Evolutionary conservation across 495 filamentous ascomycete species (phyloP), one percentile per base, ranked within the genome.

Genomic region (Physcia stellaris): DNA sequence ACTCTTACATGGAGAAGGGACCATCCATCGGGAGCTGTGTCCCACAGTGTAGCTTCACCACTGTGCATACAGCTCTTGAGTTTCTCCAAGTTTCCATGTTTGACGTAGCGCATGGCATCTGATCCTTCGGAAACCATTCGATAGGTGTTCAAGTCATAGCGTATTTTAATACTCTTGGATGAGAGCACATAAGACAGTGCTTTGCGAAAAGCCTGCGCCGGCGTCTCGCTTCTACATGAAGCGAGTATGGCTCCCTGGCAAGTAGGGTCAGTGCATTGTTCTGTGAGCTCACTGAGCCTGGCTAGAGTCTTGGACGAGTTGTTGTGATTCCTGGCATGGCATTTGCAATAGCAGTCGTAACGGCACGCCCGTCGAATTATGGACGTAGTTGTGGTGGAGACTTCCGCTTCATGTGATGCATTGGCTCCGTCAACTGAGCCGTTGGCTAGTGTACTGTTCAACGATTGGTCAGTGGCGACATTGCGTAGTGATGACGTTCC

Each of bases 1-100:
- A 18, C 7, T 24, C 40, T 42, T 18, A 42, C 40, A 35, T 45
- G 42, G 18, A 45, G 42, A 33, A 45, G 42, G 22, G 42, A 45
- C 42, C 42, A 45, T 18, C 42, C 42, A 45, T 45, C 42, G 15
- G 42, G 36, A 17, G 42, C 30, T 13, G 42, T 45, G 9, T 45
- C 42, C 27, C 30, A 40, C 12, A 45, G 29, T 19, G 42, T 45
- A 11, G 42, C 42, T 13, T 45, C 42, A 3, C 42, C 42, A 7
- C 13, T 26, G 12, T 34, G 1, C 9, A 45, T 31, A 24, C 20
- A 45, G 11, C 1, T 15, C 30, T 40, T 45, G 15, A 45, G 23
- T 24, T 34, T 39, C 19, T 45, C 42, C 35, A 45, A 4, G 13
- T 39, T 40, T 10, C 35, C 35, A 19, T 45, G 42, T 20, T 43